Evolutionary conservation across 352 stramenopile species (phyloP).

Genomic region (Hyaloperonospora arabidopsidis): DNA sequence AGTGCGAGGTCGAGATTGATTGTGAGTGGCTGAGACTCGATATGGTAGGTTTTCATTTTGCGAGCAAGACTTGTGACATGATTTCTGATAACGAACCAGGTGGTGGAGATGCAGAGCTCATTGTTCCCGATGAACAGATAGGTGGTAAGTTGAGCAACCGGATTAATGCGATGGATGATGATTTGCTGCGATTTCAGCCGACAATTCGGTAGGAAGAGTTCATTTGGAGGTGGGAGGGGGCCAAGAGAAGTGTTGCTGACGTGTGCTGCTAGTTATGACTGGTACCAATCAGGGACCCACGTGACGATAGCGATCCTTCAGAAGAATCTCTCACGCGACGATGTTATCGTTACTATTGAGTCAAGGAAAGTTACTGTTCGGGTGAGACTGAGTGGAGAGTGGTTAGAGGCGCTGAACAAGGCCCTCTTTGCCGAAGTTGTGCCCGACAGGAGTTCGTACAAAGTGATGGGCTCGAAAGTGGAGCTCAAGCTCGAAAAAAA

Average conservation of each 20-base stretch:
- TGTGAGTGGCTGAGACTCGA: constrained; percentile 29
- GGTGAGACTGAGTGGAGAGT: constrained; percentile 40
- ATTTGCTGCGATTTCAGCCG: constrained; percentile 11
- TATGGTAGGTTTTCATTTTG: no score
- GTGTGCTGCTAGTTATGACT: constrained; percentile 54
- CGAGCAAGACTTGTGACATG: no score
- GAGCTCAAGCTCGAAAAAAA: constrained; percentile 83
- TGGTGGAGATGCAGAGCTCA: constrained; percentile 20
- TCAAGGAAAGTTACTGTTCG: constrained; percentile 45
- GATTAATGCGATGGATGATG: constrained; percentile 15
- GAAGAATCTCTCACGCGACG: constrained; percentile 63
- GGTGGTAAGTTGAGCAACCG: constrained; percentile 15
- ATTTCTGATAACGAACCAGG: neutral
- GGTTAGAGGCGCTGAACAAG: constrained; percentile 57
- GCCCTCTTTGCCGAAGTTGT: constrained; percentile 69
- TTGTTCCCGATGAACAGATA: constrained; percentile 21
- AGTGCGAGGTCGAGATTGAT: constrained; percentile 79
- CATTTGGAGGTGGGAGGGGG: neutral
- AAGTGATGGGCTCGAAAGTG: constrained; percentile 61
- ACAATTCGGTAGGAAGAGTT: constrained; percentile 27
- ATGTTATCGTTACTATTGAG: constrained; percentile 53
- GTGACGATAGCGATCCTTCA: constrained; percentile 80
- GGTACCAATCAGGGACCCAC: constrained; percentile 77
- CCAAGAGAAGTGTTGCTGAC: constrained; percentile 3
- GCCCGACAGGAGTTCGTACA: constrained; percentile 43